Evolutionary conservation across 2,329 filamentous ascomycete species (phyloP).

Genomic region (Dryadomyces sulphureus): DNA sequence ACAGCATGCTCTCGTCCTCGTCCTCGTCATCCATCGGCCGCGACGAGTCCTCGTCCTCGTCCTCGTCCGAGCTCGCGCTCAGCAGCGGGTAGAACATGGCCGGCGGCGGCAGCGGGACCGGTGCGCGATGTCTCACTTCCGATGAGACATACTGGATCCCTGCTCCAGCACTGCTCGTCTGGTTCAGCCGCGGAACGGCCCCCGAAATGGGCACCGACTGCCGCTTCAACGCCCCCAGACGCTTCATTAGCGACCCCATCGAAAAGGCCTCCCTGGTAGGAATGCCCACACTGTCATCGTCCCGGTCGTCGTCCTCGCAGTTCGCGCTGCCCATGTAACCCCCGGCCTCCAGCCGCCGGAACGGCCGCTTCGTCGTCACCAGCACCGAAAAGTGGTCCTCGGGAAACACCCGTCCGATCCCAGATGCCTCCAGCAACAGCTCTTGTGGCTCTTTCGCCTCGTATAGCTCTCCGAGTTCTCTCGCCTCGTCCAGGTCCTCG

Average conservation of each 20-base stretch:
- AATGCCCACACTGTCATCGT: not conserved
- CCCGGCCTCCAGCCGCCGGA: constrained; percentile 12
- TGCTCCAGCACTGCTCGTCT: constrained; percentile 11
- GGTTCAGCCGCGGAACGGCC: constrained; percentile 1
- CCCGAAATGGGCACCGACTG: constrained; percentile 6
- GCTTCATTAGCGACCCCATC: constrained; percentile 25
- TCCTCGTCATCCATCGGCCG: constrained; percentile 20
- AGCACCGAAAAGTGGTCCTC: constrained; percentile 50
- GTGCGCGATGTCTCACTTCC: constrained; percentile 27
- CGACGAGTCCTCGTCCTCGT: constrained; percentile 11
- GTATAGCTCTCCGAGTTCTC: constrained; percentile 1
- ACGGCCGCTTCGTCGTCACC: constrained; percentile 32
- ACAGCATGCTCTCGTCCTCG: constrained; percentile 16
- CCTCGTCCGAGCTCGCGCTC: constrained; percentile 22
- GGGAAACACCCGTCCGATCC: constrained; percentile 42
- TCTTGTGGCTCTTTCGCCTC: constrained; percentile 22
- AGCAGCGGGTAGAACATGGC: constrained; percentile 35
- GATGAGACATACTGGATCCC: constrained; percentile 31
- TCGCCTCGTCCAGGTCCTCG: constrained; percentile 14
- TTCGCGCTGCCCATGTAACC: not conserved
- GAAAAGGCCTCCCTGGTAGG: constrained; percentile 6
- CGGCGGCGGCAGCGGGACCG: constrained; percentile 35
- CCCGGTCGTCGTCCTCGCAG: not conserved
- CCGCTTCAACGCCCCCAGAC: constrained; percentile 19
- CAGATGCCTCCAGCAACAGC: constrained; percentile 40